Conservation (phyloP, 345 rosid genomes). For the Eucalyptus grandis region DNA sequence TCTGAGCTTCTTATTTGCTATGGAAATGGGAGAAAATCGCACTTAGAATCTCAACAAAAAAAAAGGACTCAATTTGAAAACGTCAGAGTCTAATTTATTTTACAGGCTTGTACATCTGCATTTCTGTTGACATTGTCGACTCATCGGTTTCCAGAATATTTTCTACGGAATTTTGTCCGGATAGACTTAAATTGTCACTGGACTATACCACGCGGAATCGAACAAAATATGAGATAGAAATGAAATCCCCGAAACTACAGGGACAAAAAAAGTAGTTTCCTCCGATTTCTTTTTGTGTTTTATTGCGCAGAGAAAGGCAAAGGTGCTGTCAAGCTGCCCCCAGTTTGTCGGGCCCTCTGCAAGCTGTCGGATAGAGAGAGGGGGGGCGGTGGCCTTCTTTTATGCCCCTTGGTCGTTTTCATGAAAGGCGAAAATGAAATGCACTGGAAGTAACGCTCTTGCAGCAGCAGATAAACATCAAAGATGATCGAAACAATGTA, state of each 20-base stretch:
- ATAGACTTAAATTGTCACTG: background rate
- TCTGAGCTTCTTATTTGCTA: background rate
- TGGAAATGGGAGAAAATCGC: background rate
- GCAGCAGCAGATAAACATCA: background rate
- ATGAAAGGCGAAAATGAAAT: background rate
- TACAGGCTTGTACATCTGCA: background rate
- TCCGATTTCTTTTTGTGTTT: background rate
- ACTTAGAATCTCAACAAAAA: background rate
- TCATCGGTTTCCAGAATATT: background rate
- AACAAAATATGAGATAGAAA: background rate
- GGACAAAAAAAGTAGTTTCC: background rate
- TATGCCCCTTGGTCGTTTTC: background rate
- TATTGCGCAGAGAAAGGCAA: background rate
- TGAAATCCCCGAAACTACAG: background rate
- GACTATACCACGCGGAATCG: background rate
- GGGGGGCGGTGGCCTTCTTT: background rate
- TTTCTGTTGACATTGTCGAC: background rate
- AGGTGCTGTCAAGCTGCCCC: constrained; percentile 5
- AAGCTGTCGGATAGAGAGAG: background rate
- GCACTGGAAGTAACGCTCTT: background rate
- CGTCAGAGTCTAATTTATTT: background rate
- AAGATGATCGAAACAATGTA: background rate
- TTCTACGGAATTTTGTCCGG: background rate
- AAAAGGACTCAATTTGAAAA: background rate
- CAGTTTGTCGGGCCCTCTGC: constrained; percentile 4